A percentile compares a stretch with the other conserved stretches of the same genome.
These are phyloP conservation scores for Phytophthora quininea DNA, from an alignment of 352 stramenopile genomes.

Conservation along the genomic window DNA sequence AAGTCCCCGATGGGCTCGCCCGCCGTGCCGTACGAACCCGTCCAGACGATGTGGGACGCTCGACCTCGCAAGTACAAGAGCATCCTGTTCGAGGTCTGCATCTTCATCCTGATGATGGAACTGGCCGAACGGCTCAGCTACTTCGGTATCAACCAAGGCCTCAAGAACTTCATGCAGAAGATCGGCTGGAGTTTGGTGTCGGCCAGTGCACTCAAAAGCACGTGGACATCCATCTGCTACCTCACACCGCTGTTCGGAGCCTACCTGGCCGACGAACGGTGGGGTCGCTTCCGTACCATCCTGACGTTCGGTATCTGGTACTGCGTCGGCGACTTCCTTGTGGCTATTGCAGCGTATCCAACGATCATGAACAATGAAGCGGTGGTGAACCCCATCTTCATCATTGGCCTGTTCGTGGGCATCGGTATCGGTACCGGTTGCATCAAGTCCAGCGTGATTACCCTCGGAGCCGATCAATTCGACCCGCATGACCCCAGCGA, in stretches of 20 bases:
- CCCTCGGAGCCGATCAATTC: conserved; percentile 65
- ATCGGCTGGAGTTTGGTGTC: conserved; percentile 59
- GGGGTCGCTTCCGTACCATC: conserved; percentile 63
- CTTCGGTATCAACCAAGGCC: conserved; percentile 61
- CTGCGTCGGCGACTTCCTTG: conserved; percentile 53
- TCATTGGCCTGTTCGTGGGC: conserved; percentile 51
- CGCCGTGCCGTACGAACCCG: not conserved
- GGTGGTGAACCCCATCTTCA: conserved; percentile 48
- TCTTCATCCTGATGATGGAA: conserved; percentile 1
- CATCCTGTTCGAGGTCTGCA: not conserved
- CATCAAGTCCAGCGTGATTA: conserved; percentile 68
- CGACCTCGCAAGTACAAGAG: conserved; percentile 1
- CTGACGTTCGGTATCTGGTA: conserved; percentile 63
- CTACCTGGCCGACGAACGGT: conserved; percentile 62
- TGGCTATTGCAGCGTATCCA: conserved; percentile 51
- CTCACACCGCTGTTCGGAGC: conserved; percentile 56
- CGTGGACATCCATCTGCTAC: conserved; percentile 68
- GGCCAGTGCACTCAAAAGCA: conserved; percentile 58
- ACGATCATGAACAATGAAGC: conserved; percentile 36
- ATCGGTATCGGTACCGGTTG: conserved; percentile 49
- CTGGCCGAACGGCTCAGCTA: conserved; percentile 65
- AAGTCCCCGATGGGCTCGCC: not conserved
- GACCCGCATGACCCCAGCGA: conserved; percentile 48
- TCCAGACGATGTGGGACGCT: conserved; percentile 1
- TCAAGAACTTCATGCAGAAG: conserved; percentile 66